Percentiles rank a stretch among this genome's conserved stretches.
Conservation (phyloP, 805 yeast genomes). For the Nakazawaea ernobii region DNA sequence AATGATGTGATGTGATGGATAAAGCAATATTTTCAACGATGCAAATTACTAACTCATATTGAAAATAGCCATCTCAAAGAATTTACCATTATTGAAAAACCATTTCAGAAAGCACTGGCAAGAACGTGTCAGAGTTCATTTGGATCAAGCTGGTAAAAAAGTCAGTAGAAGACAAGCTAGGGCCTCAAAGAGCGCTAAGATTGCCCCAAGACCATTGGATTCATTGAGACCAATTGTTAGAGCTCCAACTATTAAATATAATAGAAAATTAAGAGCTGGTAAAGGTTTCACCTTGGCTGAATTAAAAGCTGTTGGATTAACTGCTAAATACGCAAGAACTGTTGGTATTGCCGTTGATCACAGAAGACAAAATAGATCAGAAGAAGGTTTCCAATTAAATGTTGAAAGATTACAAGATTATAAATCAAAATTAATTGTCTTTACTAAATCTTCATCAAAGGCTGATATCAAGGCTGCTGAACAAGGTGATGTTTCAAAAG, state of each 20-base stretch:
- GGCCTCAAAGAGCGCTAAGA: conserved; percentile 86
- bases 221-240: conserved; percentile 95
- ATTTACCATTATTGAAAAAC: conserved; percentile 97
- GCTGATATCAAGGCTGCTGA: conserved; percentile 59
- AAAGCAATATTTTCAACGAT: not conserved
- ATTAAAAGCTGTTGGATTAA: conserved; percentile 94
- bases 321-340: conserved; percentile 95
- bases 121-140: conserved; percentile 98
- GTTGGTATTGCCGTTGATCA: conserved; percentile 98
- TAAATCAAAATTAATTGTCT: conserved; percentile 91
- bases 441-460: conserved; percentile 81
- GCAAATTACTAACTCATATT: conserved; percentile 16
- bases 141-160: conserved; percentile 99
- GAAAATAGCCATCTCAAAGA: conserved; percentile 88
- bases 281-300: conserved; percentile 98
- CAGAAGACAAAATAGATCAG: conserved; percentile 98
- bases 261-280: conserved; percentile 99
- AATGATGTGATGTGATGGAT: not conserved
- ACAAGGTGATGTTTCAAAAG: conserved; percentile 67
- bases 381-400: conserved; percentile 90
- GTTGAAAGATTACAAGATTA: conserved; percentile 96
- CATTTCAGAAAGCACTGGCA: conserved; percentile 99
- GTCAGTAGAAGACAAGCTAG: conserved; percentile 94
- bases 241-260: conserved; percentile 98
- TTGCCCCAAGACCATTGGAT: conserved; percentile 98